These are phyloP conservation scores for Symbiodinium natans DNA, from an alignment of 73 alveolate genomes.

Conservation along the genomic window DNA sequence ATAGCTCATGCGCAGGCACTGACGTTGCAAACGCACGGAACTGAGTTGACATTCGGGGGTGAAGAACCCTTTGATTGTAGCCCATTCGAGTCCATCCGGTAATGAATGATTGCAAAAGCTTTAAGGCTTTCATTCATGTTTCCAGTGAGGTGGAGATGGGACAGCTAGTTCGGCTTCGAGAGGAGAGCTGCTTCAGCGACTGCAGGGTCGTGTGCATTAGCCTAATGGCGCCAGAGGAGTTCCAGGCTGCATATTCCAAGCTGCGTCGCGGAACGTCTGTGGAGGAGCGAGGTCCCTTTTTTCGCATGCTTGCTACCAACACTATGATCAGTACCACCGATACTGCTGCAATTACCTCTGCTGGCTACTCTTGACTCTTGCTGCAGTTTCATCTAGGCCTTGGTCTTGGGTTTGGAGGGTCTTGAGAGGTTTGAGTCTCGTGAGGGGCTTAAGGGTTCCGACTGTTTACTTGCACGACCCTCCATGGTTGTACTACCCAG, in stretches of 20 bases:
- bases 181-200: not conserved
- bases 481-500: too few species aligned
- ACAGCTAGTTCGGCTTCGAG: conserved; percentile 56
- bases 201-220: not conserved
- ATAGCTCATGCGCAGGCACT: conserved; percentile 13
- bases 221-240: not conserved
- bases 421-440: too few species aligned
- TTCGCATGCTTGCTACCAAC: too few species aligned
- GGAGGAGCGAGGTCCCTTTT: conserved; percentile 12
- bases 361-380: too few species aligned
- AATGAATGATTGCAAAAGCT: not conserved
- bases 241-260: conserved; percentile 32
- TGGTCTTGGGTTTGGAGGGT: not conserved
- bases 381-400: too few species aligned
- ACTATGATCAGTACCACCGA: too few species aligned
- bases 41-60: too few species aligned
- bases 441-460: too few species aligned
- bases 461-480: too few species aligned
- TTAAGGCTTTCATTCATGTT: too few species aligned
- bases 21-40: conserved; percentile 62
- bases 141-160: conserved; percentile 48
- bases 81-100: not conserved
- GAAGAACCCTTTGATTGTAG: too few species aligned
- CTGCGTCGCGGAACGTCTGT: conserved; percentile 42
- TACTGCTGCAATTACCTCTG: too few species aligned